These are phyloP conservation scores for Pisolithus albus DNA, from an alignment of 768 basidiomycete genomes.

Conservation along the genomic window DNA sequence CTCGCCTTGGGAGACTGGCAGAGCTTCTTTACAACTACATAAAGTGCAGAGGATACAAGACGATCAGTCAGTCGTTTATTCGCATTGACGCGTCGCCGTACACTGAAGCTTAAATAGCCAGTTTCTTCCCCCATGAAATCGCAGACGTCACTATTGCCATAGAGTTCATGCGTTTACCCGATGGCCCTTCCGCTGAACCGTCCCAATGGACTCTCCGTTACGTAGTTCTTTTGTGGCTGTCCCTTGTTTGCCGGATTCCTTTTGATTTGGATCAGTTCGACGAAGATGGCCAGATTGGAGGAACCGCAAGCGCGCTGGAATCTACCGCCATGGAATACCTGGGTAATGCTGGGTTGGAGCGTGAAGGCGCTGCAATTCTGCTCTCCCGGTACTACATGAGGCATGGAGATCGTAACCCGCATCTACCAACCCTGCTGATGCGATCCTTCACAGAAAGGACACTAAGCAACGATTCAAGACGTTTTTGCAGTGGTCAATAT, in stretches of 20 bases:
- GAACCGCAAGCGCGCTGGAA: slow-evolving; percentile 55
- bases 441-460: slow-evolving; percentile 45
- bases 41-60: slow-evolving; percentile 87
- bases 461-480: slow-evolving; percentile 39
- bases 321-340: slow-evolving; percentile 51
- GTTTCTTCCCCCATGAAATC: slow-evolving; percentile 91
- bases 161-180: slow-evolving; percentile 48
- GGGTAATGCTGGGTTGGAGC: slow-evolving; percentile 69
- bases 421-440: slow-evolving; percentile 7
- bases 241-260: slow-evolving; percentile 87
- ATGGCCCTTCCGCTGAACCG: slow-evolving; percentile 35
- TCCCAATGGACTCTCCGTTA: slow-evolving; percentile 79
- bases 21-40: slow-evolving; percentile 70
- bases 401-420: slow-evolving; percentile 30
- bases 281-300: slow-evolving; percentile 42
- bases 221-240: slow-evolving; percentile 85
- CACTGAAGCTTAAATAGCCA: slow-evolving; percentile 46
- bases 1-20: slow-evolving; percentile 48
- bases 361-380: slow-evolving; percentile 76
- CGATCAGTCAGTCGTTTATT: slow-evolving; percentile 60
- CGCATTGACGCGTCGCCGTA: not conserved
- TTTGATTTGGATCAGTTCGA: slow-evolving; percentile 88
- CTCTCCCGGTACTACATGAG: slow-evolving; percentile 77
- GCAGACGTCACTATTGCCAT: slow-evolving; percentile 73
- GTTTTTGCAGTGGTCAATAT: slow-evolving; percentile 47